Evolutionary conservation across 2,329 filamentous ascomycete genomes (phyloP), one percentile per base, ranked within the genome.

Genomic region (Ophiocordyceps sinensis): DNA sequence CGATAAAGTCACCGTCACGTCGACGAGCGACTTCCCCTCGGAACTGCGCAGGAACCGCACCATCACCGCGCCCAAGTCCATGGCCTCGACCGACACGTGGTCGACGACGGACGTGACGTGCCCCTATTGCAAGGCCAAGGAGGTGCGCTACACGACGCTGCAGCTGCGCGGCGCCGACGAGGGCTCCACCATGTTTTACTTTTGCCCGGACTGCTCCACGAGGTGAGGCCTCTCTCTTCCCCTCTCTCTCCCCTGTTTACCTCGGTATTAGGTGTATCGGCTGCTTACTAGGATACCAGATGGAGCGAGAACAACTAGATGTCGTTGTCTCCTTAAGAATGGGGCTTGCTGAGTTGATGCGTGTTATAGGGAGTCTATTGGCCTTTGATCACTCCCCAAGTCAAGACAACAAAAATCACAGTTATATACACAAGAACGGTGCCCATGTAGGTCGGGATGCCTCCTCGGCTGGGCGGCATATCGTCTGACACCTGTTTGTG

Each of bases 81-180:
- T 34, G n/a, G 12, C 38, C 15, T 28, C 38, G 10, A 39, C 38
- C 9, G 38, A 82, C 54, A 87, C 79, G 35, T 82, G 82, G 56
- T 82, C 79, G 39, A 69, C 57, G 36, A 83, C 74, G 50, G 66
- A 74, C 45, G 71, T 82, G 58, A 77, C 72, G 36, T 96, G 91
- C 58, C 75, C 81, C 37, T 79, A 86, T 53, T 96, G 91, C 59
- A 85, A 82, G 14, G 70, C 78, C 41, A 79, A 78, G 41, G 81
- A 94, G 57, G 86, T 96, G 61, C 82, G 79, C 51, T 96, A 81
- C 59, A 83, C 85, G 39, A 82, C 82, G 3, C 77, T 86, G 45
- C 91, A 98, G 60, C 66, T 94, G 53, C 81, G 89, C 51, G 80
- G 87, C 68, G 91, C 89, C 41, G 91, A 98, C 60, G 89, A 96